Evolutionary conservation across 139 green algal species (phyloP), one percentile per base, ranked within the genome.

Genomic region (Closterium sp.): DNA sequence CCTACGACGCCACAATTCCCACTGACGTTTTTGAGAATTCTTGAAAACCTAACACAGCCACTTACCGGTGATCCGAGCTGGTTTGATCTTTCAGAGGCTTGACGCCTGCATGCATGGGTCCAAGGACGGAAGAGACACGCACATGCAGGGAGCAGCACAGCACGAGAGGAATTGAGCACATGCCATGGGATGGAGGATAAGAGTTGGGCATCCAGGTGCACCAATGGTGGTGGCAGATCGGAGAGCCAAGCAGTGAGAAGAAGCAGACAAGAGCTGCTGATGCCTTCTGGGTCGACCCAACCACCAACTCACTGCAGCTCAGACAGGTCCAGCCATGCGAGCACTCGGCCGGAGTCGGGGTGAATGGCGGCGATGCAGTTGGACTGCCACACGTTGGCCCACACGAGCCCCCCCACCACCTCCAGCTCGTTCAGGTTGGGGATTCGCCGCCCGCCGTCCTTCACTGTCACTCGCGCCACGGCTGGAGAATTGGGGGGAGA

Each of bases 351-450:
- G 7, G n/a, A 89, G 25, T 93, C 91, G 19, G 91, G 91, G 31
- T 86, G 33, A 34, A 94, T 93, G 34, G 91, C 34, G 28, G 91
- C 91, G 91, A 94, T 93, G 90, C 91, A 94, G 85, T 94, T 84
- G 31, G 35, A 84, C 91, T 84, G 69, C 90, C 89, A 94, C 23
- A 94, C 25, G 91, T 94, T 94, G 33, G 91, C 91, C 91, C 91
- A 94, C 23, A 94, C 90, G 33, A 94, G 91, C 30, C 91, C 91
- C n/a, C 93, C 43, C 33, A 94, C 34, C 91, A 87, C 92, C 36
- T 94, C 91, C 25, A 94, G 76, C 91, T 94, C 91, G 85, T 94
- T 94, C 84, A 94, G 33, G 16, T 33, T 89, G 30, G n/a, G 90
- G 0, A 93, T 33, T 16, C 84, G 23, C 33, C 33, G 23, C 33